A percentile compares a stretch with the other conserved stretches of the same genome.
Conservation (phyloP, 495 filamentous ascomycete species). For the Margaritispora aquatica region DNA sequence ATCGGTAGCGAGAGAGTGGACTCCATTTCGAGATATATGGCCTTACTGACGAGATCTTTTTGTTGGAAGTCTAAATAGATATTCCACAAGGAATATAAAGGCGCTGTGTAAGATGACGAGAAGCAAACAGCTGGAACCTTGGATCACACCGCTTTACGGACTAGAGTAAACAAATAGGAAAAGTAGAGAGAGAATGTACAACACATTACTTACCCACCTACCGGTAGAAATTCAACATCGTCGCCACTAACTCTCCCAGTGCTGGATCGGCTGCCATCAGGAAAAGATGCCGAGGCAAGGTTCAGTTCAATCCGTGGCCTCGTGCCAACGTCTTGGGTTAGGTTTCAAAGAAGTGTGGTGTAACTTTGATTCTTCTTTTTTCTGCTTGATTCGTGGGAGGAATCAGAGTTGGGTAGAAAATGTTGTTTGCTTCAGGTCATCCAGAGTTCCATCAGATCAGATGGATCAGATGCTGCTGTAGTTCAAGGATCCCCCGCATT, state of each 20-base stretch:
- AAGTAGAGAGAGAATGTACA: not conserved
- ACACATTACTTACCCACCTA: not conserved
- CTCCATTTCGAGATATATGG: constrained; percentile 33
- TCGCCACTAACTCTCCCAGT: no score
- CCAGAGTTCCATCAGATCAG: not conserved
- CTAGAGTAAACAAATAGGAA: not conserved
- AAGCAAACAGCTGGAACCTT: not conserved
- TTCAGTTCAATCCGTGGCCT: not conserved
- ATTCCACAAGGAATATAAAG: no score
- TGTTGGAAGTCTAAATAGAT: no score
- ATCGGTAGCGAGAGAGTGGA: constrained; percentile 31
- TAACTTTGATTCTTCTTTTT: not conserved
- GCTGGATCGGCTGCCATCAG: not conserved
- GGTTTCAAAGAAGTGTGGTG: constrained; percentile 2
- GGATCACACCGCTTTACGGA: not conserved
- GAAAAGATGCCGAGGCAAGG: constrained; percentile 8
- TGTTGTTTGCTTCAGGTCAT: not conserved
- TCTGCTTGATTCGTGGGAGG: not conserved
- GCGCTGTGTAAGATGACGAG: not conserved
- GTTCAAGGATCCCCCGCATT: not conserved
- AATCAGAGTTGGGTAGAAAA: not conserved
- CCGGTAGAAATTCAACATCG: not conserved
- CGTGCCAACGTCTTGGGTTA: not conserved
- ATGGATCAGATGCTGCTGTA: no score
- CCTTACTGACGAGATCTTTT: no score